phyloP scores from a whole-genome alignment of 169 alveolate species.

The Plasmodium cynomolgi region DNA sequence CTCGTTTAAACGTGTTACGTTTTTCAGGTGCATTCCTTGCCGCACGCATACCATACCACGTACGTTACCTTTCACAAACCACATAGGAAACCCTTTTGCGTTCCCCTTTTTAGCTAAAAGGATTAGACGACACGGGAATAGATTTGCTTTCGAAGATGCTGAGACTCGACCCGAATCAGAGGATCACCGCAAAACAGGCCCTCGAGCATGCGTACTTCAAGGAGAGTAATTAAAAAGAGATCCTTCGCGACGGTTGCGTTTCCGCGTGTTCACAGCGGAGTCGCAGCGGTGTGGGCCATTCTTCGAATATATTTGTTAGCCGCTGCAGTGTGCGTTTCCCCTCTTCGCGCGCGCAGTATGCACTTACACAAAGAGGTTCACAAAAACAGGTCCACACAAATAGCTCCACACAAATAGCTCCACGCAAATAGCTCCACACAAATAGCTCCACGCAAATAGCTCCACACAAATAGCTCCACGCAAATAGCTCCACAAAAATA shows the following conservation, averaged over 20 bases:
- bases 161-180: constrained; percentile 93
- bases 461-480: no score
- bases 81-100: neutral
- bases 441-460: neutral
- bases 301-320: neutral
- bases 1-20: neutral
- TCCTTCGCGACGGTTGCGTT: neutral
- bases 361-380: neutral
- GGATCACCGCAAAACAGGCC: constrained; percentile 97
- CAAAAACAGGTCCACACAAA: no score
- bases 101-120: constrained; percentile 78
- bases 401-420: no score
- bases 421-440: no score
- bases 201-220: constrained; percentile 95
- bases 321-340: neutral
- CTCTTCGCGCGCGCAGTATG: neutral
- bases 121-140: constrained; percentile 89
- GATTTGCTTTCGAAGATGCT: constrained; percentile 94
- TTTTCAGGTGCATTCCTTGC: neutral
- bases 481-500: no score
- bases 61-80: neutral
- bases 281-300: neutral
- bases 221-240: constrained; percentile 76
- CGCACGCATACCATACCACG: neutral
- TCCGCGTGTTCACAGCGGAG: neutral